Evolutionary conservation across 2,329 filamentous ascomycete genomes (phyloP), one percentile per base, ranked within the genome.

Genomic region (Bipolaris bicolor): DNA sequence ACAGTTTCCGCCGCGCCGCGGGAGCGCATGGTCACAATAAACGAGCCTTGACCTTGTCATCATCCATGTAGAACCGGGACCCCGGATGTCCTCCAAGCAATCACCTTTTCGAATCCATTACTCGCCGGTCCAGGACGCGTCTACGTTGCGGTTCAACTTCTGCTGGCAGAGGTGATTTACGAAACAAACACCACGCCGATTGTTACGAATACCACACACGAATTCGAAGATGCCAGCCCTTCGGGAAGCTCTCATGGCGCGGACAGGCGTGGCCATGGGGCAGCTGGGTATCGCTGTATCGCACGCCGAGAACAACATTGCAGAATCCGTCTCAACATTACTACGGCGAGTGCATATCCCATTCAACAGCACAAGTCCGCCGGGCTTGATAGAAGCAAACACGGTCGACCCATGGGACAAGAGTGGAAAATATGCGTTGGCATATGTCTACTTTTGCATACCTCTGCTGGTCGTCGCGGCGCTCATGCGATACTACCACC

Each of bases 361-460:
- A 5, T 80, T 79, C 66, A 85, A 83, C 65, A 80, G 76, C 57
- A 83, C 80, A 47, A 86, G 81, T 59, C 84, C 84, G n/a, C 70
- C 80, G 10, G 82, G 80, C 4, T 74, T 87, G 52, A 77, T 84
- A 39, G 82, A 82, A 67, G 85, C 86, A 51, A 83, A 80, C 64
- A 81, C 81, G 15, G 76, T 80, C 65, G 93, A 97, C 74, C 91
- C 93, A 22, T 97, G 90, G 89, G 84, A 76, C 24, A 80, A 91
- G 70, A 88, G 92, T 20, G 91, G 89, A 43, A 96, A 96, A 79
- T 97, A 97, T 78, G 92, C 84, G 2, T 79, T 91, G 49, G 91
- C 89, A 55, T 97, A 92, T 87, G 91, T 94, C 13, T 97, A 96
- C 77, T 96, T 97, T 70, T 88, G 90, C 50, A 76, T 96, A 47